Conservation (phyloP, 441 rosid species). For the Populus hybrid region DNA sequence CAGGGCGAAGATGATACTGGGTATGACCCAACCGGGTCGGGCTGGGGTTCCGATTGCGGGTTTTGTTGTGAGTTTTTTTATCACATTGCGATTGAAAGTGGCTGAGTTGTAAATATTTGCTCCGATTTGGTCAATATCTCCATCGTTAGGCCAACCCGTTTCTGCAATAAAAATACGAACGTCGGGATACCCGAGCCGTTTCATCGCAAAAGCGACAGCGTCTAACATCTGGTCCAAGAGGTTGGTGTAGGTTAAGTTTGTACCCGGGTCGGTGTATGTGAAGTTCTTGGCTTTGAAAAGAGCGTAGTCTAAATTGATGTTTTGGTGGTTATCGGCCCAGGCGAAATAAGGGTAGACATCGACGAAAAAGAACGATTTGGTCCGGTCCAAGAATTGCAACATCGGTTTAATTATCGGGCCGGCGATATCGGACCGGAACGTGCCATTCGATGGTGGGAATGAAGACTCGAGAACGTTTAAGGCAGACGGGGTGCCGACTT, state of each 20-base stretch:
- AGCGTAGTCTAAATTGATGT: constrained; percentile 60
- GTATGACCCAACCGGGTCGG: constrained; percentile 55
- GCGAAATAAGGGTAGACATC: constrained; percentile 81
- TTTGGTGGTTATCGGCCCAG: constrained; percentile 55
- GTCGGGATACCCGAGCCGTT: constrained; percentile 58
- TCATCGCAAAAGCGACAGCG: constrained; percentile 70
- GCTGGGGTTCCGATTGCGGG: constrained; percentile 81
- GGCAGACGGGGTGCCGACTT: constrained; percentile 68
- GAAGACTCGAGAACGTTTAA: constrained; percentile 65
- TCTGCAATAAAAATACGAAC: constrained; percentile 79
- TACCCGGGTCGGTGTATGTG: constrained; percentile 57
- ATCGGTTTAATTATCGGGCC: constrained; percentile 55
- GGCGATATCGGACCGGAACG: constrained; percentile 62
- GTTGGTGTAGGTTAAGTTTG: constrained; percentile 62
- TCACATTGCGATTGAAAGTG: constrained; percentile 66
- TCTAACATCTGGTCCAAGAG: constrained; percentile 90
- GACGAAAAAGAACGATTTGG: constrained; percentile 70
- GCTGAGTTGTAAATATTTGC: constrained; percentile 81
- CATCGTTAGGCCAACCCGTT: constrained; percentile 92
- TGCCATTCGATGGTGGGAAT: constrained; percentile 79
- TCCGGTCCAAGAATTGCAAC: constrained; percentile 76
- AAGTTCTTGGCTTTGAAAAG: constrained; percentile 45
- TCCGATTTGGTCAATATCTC: constrained; percentile 84
- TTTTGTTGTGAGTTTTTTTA: constrained; percentile 51
- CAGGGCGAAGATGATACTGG: constrained; percentile 66